A percentile compares a stretch with the other conserved stretches of the same genome.
phyloP scores from a whole-genome alignment of 2,329 filamentous ascomycete genomes.

The Aspergillus fumigatus region DNA sequence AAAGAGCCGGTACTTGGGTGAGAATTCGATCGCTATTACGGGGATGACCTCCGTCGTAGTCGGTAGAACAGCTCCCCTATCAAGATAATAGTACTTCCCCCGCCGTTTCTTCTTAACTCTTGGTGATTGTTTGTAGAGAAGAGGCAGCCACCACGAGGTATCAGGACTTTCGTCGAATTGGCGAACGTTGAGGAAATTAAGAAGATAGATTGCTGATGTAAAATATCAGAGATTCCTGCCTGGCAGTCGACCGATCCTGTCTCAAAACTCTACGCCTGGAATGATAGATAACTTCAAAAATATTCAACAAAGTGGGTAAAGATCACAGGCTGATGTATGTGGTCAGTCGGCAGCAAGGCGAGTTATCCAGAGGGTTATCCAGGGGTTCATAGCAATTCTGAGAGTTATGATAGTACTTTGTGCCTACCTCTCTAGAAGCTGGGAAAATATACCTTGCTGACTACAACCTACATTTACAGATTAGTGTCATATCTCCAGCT shows the following conservation, averaged over 20 bases:
- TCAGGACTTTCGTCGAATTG: slow-evolving; percentile 1
- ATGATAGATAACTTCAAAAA: not conserved
- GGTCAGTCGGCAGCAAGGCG: not conserved
- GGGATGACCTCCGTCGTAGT: not conserved
- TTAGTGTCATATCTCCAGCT: not conserved
- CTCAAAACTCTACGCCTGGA: not conserved
- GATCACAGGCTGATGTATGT: not conserved
- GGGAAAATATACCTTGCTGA: not conserved
- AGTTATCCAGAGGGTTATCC: slow-evolving; percentile 3
- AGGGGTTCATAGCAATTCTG: slow-evolving; percentile 9
- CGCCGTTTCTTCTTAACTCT: not conserved
- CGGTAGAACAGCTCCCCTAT: not conserved
- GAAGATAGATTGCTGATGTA: not conserved
- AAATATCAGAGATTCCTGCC: not conserved
- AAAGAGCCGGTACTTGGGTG: not conserved
- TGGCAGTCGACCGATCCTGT: not conserved
- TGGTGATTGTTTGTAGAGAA: slow-evolving; percentile 4
- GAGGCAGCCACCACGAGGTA: slow-evolving; percentile 14
- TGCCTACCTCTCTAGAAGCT: not conserved
- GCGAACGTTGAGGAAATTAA: not conserved
- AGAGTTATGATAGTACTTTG: not conserved
- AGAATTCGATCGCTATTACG: not conserved
- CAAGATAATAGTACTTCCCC: not conserved
- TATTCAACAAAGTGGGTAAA: not conserved
- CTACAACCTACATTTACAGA: not conserved